Evolutionary conservation across 495 filamentous ascomycete species (phyloP).

Genomic region (Baudoinia panamericana): DNA sequence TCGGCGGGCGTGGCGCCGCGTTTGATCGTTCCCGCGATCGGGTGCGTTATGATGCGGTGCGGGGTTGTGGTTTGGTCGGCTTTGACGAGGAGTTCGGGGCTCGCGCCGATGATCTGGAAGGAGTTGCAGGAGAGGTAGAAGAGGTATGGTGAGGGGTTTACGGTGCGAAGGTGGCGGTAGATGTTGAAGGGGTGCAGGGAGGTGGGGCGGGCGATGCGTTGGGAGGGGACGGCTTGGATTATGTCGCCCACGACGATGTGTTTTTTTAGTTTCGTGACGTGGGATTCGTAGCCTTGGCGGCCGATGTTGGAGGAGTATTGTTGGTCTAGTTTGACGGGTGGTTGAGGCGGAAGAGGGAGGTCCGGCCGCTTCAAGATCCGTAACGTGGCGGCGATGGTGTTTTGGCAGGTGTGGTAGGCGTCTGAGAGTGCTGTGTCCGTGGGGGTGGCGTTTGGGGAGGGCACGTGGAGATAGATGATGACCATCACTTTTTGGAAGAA

Average conservation of each 20-base stretch:
- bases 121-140: constrained; percentile 86
- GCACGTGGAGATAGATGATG: constrained; percentile 70
- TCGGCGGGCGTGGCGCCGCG: constrained; percentile 68
- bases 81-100: constrained; percentile 87
- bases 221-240: constrained; percentile 92
- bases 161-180: constrained; percentile 86
- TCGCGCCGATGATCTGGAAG: constrained; percentile 92
- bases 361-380: constrained; percentile 55
- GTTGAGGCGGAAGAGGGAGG: constrained; percentile 63
- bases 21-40: constrained; percentile 89
- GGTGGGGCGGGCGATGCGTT: constrained; percentile 80
- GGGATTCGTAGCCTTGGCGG: constrained; percentile 68
- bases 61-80: constrained; percentile 50
- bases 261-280: constrained; percentile 67
- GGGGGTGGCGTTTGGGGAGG: constrained; percentile 25
- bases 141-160: constrained; percentile 92
- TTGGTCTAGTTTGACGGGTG: constrained; percentile 54
- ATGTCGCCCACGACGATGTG: constrained; percentile 88
- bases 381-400: constrained; percentile 51
- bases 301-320: constrained; percentile 92
- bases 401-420: constrained; percentile 52
- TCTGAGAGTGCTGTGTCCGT: constrained; percentile 31
- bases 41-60: constrained; percentile 92
- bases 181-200: constrained; percentile 93
- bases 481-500: constrained; percentile 87